Base-by-base conservation (phyloP, 2,329 filamentous ascomycete species). In the Fusarium compactum region DNA sequence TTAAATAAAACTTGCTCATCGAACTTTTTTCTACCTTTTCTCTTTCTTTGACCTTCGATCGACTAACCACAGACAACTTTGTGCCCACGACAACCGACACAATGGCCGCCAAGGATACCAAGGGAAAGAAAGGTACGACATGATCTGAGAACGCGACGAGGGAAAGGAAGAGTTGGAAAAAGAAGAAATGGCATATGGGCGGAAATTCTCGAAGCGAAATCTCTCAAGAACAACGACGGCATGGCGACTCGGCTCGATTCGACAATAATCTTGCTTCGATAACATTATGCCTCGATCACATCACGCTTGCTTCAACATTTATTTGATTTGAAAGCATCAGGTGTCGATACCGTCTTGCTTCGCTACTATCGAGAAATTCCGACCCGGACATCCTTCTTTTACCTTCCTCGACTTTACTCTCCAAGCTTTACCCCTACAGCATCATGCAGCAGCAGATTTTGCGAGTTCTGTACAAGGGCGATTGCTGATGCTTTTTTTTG, bases 401-500 rank as follows among this genome's bases (percentile, higher is more conserved):
- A 11, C 15, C 65, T 41, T 41, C 27, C 43, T 50, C 60, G 34
- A 51, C 55, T 62, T 56, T 22, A 24, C 61, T 43, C 56, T 66
- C 45, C 30, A 62, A 61, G 60, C 71, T 63, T 18, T 70, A 65
- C 55, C 60, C 63, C 62, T 66, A 69, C 71, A 80, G 86, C 86
- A 88, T 86, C 85, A 85, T 89, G 89, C 89, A 90, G 86, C 85
- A 91, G 89, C 89, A 91, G 89, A 89, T 87, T 89, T 91, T 91
- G 89, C 89, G 89, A 91, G 89, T 91, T 90, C 88, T 88, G 77
- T 82, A 79, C 77, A 85, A 89, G 89, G 84, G 89, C 89, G 89
- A 90, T 89, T 91, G 89, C 89, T 91, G 88, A 91, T 91, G 87
- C 85, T 80, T 83, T 83, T 83, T 57, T 84, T 82, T 76, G 80